Base-by-base conservation (phyloP, 441 rosid genomes). In the Adansonia madagascariensis region DNA sequence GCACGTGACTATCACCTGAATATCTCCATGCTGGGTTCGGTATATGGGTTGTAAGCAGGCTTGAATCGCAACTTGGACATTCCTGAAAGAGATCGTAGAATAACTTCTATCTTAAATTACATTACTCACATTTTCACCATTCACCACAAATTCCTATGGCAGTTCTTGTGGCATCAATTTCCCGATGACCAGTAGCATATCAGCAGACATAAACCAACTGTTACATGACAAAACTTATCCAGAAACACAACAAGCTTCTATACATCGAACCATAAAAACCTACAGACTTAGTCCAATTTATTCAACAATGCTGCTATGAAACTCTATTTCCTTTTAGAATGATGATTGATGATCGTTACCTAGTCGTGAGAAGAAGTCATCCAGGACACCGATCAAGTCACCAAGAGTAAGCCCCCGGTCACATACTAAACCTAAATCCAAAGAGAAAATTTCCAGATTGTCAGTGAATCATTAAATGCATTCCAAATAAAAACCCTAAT, bases 11-110 rank as follows among this genome's bases (percentile, higher is more conserved):
- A 35, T 71, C 84, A 93, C 99, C 98, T 93, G 89, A 92, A 92
- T 71, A 95, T 90, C 83, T 93, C 98, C 98, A 95, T 93, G 87
- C 98, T 93, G 39, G 99, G 99, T 76, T 95, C 98, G 0, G 99
- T 95, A 71, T 95, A 95, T 9, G 99, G 99, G 83, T 95, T 95
- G 85, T 94, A 95, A 56, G 99, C 97, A 83, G 95, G 97, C 89
- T 91, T 95, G 92, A 95, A 95, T 10, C 86, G 89, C 77, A 95
- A 84, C 72, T 92, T 89, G 2, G 94, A 87, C 97, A 94, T 95
- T 71, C 99, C 99, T 94, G 82, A 71, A 65, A 82, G 60, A 74
- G 69, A 60, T 27, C 57, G 24, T 43, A 60, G 55, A 24, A 24
- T 31, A 60, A 73, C 6, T 20, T 1, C 68, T 43, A 61, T 0